Evolutionary conservation across 176 grass and related monocot genomes (phyloP), one percentile per base, ranked within the genome.

Genomic region (Aegilops umbellulata): DNA sequence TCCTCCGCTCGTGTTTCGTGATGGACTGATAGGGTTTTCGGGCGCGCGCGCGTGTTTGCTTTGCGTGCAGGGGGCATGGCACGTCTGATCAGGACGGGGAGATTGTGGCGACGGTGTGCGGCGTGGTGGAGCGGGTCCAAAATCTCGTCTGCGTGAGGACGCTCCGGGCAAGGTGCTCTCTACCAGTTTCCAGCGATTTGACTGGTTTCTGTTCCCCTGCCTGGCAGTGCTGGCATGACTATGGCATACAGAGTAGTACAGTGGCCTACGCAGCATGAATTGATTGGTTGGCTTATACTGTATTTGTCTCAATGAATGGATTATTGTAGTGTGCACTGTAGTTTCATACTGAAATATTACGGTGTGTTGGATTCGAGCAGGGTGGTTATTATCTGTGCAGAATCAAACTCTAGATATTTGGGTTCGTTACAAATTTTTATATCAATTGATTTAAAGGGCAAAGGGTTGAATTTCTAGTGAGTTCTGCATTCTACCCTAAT

Each of bases 121-220:
- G 96, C 24, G 78, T 98, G 66, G 88, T 98, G 31, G 96, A 98
- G 84, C 88, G 95, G 66, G 93, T 97, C 39, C 93, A 97, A 67
- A 97, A 97, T 66, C 90, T 95, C 58, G 93, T 98, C 30, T 92
- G 87, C 49, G 91, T 98, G 31, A 88, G 90, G n/a, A 74, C 96
- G 31, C 93, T 94, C 26, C 77, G 86, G 78, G 88, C 93, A 49
- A 98, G 93, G 93, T 98, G 81, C 9, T 71, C 46, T 11, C 29
- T 44, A 77, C 17, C 65, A 10, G 1, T 70, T 80, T 49, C 83
- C 36, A 6, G 19, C 14, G 47, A 38, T 58, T 82, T 12, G 44
- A 58, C 20, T n/a, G 20, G 36, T 70, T 69, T 67, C 46, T 30
- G 26, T 25, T 34, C 17, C 2, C 29, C 38, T 80, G 34, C n/a